Evolutionary conservation across 768 basidiomycete genomes (phyloP).

Genomic region (Trametes maxima): DNA sequence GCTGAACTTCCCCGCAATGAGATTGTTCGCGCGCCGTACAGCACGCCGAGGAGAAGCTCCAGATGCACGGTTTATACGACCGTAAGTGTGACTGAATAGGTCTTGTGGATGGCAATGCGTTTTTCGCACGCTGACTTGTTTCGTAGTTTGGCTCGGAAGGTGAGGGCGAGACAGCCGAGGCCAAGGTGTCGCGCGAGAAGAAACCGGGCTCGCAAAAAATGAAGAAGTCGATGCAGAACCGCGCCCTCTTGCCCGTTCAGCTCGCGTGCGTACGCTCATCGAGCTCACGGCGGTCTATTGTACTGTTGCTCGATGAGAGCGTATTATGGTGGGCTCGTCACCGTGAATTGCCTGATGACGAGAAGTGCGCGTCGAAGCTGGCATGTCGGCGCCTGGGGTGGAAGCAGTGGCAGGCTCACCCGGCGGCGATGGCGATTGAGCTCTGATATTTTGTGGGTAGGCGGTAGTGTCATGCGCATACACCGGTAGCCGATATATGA

Average conservation of each 20-base stretch:
- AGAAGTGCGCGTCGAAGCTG: too few species aligned
- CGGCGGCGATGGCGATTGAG: too few species aligned
- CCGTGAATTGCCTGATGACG: too few species aligned
- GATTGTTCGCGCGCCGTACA: slow-evolving; percentile 84
- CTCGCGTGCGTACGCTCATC: slow-evolving; percentile 62
- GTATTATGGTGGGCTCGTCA: slow-evolving; percentile 9
- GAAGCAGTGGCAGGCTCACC: too few species aligned
- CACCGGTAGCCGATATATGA: too few species aligned
- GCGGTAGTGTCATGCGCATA: too few species aligned
- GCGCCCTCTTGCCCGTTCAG: slow-evolving; percentile 72
- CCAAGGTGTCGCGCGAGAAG: slow-evolving; percentile 57
- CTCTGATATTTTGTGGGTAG: too few species aligned
- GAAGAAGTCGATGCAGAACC: slow-evolving; percentile 90
- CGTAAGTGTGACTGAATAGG: slow-evolving; percentile 83
- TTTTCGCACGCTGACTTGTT: not conserved
- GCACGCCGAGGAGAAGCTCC: slow-evolving; percentile 92
- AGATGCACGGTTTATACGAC: slow-evolving; percentile 94
- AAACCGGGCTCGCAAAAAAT: slow-evolving; percentile 72
- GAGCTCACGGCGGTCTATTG: slow-evolving; percentile 65
- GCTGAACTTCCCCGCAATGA: slow-evolving; percentile 89
- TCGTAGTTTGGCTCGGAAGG: slow-evolving; percentile 58
- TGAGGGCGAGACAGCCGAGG: slow-evolving; percentile 73
- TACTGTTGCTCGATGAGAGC: not conserved
- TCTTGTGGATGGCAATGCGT: not conserved
- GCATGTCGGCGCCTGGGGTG: too few species aligned